These are phyloP conservation scores for Ceratocystis diversiconidia DNA, from an alignment of 2,329 filamentous ascomycete genomes.

Conservation along the genomic window DNA sequence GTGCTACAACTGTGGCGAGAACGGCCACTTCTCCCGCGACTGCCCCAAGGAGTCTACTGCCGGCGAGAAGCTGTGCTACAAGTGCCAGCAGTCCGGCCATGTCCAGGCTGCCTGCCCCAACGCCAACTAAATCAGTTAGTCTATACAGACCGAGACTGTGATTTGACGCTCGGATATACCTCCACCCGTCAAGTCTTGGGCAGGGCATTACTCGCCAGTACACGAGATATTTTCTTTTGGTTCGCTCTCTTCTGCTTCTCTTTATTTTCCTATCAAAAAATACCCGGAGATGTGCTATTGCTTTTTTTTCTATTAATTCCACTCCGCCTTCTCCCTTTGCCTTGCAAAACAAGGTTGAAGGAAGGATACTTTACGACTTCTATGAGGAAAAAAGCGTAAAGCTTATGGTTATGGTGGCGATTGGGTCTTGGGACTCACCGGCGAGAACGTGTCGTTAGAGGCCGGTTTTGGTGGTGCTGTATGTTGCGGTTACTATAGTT, in stretches of 20 bases:
- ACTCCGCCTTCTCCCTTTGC: not conserved
- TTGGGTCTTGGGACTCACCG: not conserved
- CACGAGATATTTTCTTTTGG: not conserved
- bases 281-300: constrained; percentile 5
- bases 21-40: constrained; percentile 88
- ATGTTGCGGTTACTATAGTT: not conserved
- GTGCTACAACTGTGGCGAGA: constrained; percentile 97
- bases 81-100: constrained; percentile 73
- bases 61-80: constrained; percentile 97
- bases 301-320: constrained; percentile 13
- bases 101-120: constrained; percentile 86
- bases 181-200: not conserved
- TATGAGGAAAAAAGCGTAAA: not conserved
- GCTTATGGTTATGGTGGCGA: not conserved
- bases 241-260: not conserved
- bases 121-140: constrained; percentile 38
- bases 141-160: too few relatives aligned
- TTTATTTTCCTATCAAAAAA: constrained; percentile 4
- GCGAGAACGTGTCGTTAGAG: not conserved
- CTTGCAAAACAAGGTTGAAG: too few relatives aligned
- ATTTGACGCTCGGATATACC: too few relatives aligned
- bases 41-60: constrained; percentile 76
- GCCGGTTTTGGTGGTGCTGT: not conserved
- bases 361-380: too few relatives aligned
- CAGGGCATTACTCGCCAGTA: not conserved